These are phyloP conservation scores for Fusarium hainanense DNA, from an alignment of 2,329 filamentous ascomycete genomes.

Conservation along the genomic window DNA sequence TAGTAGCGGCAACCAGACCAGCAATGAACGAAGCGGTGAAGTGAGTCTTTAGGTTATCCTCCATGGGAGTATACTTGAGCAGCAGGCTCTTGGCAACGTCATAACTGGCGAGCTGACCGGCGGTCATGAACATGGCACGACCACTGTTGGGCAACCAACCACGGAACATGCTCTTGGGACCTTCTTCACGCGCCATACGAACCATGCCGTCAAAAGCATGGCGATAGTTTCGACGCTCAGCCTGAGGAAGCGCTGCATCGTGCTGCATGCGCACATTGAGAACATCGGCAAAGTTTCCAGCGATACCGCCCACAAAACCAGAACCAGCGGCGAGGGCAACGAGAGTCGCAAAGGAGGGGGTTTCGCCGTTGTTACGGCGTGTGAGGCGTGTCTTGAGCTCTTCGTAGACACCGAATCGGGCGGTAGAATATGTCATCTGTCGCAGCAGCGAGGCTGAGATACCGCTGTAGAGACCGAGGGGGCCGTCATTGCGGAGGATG, in stretches of 20 bases:
- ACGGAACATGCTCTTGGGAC: conserved; percentile 78
- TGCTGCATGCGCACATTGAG: conserved; percentile 99
- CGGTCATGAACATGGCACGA: conserved; percentile 88
- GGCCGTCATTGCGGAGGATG: conserved; percentile 79
- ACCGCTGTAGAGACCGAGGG: conserved; percentile 87
- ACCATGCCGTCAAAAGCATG: conserved; percentile 88
- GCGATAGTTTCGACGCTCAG: conserved; percentile 85
- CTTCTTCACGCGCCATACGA: conserved; percentile 89
- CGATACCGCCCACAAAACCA: conserved; percentile 88
- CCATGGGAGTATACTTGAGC: conserved; percentile 72
- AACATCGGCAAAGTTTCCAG: conserved; percentile 94
- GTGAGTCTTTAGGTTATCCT: conserved; percentile 79
- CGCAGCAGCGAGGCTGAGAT: conserved; percentile 92
- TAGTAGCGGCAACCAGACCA: conserved; percentile 84
- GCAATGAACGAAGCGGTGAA: conserved; percentile 82
- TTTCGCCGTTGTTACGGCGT: conserved; percentile 60
- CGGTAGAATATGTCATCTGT: conserved; percentile 95
- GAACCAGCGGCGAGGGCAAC: conserved; percentile 85
- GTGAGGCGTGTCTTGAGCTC: conserved; percentile 77
- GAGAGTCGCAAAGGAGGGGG: conserved; percentile 79
- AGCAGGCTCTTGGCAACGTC: conserved; percentile 82
- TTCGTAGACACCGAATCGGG: conserved; percentile 96
- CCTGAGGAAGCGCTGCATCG: conserved; percentile 78
- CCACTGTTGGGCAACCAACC: conserved; percentile 86
- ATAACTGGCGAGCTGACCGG: conserved; percentile 84